These are phyloP conservation scores for Jimgerdemannia lactiflua DNA, from an alignment of 192 early-diverging fungal species.

Conservation along the genomic window DNA sequence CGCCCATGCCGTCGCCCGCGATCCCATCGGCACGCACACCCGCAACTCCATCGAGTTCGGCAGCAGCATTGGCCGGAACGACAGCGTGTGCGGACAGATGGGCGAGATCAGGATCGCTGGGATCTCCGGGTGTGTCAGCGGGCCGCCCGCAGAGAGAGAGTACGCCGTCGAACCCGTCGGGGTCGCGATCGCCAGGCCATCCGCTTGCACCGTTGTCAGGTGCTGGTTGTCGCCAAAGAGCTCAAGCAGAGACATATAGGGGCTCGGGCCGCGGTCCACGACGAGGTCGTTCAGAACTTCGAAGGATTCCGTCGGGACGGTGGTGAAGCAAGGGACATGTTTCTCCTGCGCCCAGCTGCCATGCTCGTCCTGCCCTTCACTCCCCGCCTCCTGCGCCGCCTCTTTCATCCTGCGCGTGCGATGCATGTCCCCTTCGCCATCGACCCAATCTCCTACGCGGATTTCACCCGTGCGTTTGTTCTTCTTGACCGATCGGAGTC, in stretches of 20 bases:
- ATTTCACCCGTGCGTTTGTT: not conserved
- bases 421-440: conserved; percentile 30
- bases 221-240: conserved; percentile 80
- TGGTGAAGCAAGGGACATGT: conserved; percentile 46
- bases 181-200: conserved; percentile 92
- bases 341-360: conserved; percentile 32
- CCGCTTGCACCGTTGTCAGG: conserved; percentile 94
- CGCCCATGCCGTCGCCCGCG: conserved; percentile 89
- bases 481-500: not conserved
- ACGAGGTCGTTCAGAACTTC: conserved; percentile 95
- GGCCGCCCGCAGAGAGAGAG: conserved; percentile 90
- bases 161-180: conserved; percentile 93
- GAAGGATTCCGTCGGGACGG: conserved; percentile 72
- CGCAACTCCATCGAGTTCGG: conserved; percentile 91
- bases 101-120: conserved; percentile 91
- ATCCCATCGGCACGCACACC: conserved; percentile 80
- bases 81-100: conserved; percentile 91
- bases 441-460: conserved; percentile 27
- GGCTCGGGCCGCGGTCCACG: conserved; percentile 90
- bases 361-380: conserved; percentile 27
- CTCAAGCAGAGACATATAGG: conserved; percentile 87
- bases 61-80: conserved; percentile 95
- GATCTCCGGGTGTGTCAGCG: conserved; percentile 93
- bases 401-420: conserved; percentile 14
- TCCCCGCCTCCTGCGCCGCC: conserved; percentile 6